A percentile compares a stretch with the other conserved stretches of the same genome.
Conservation (phyloP, 176 grass and related monocot genomes). For the Aegilops longissima region DNA sequence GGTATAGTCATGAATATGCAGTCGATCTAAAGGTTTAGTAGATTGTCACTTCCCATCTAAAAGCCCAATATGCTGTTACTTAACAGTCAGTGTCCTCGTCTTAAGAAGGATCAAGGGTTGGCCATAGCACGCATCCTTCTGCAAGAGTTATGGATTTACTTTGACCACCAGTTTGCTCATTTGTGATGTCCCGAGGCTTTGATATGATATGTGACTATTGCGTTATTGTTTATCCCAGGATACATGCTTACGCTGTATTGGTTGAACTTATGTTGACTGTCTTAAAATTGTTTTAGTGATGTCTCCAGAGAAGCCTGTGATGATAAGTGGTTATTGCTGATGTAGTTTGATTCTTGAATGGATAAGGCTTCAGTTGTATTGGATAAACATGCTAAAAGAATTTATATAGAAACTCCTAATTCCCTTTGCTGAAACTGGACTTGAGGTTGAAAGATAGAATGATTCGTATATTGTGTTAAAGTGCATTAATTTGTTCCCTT, state of each 20-base stretch:
- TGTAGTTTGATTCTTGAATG: background rate
- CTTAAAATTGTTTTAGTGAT: background rate
- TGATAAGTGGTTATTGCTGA: background rate
- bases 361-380: background rate
- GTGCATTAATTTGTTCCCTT: background rate
- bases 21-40: background rate
- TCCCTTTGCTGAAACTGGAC: background rate
- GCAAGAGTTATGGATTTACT: background rate
- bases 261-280: background rate
- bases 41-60: background rate
- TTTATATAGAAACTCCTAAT: background rate
- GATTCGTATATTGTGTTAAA: background rate
- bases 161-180: background rate
- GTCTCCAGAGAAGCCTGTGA: background rate
- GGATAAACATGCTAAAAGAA: background rate
- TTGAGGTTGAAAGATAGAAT: background rate
- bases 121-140: background rate
- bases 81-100: background rate
- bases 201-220: background rate
- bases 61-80: background rate
- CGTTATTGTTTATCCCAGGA: background rate
- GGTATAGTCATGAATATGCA: background rate
- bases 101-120: background rate
- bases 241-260: background rate
- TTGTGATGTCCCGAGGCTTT: background rate